phyloP scores from a whole-genome alignment of 2,329 filamentous ascomycete genomes.

The Aspergillus costaricaensis region DNA sequence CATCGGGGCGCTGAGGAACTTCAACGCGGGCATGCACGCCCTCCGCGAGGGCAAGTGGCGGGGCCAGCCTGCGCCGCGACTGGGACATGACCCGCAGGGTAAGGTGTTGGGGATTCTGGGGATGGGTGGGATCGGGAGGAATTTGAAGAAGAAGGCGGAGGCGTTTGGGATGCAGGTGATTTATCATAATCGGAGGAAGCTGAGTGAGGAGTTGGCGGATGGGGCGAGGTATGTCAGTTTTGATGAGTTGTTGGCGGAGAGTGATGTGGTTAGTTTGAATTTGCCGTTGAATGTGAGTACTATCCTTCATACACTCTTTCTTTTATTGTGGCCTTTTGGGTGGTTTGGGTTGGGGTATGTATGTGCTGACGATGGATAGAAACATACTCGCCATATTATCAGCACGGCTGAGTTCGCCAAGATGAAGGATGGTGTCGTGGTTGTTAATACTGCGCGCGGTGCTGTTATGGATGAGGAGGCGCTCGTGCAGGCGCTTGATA shows the following conservation, averaged over 20 bases:
- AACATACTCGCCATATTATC: constrained; percentile 74
- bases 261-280: constrained; percentile 79
- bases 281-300: constrained; percentile 78
- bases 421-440: constrained; percentile 76
- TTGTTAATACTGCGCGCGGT: constrained; percentile 81
- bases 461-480: constrained; percentile 81
- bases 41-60: constrained; percentile 70
- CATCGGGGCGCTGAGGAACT: constrained; percentile 74
- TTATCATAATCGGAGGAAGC: constrained; percentile 70
- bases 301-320: constrained; percentile 19
- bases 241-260: constrained; percentile 68
- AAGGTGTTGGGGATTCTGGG: constrained; percentile 79
- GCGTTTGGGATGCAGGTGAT: constrained; percentile 74
- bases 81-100: constrained; percentile 76
- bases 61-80: constrained; percentile 55
- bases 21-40: constrained; percentile 65
- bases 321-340: no score
- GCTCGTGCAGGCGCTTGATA: constrained; percentile 70
- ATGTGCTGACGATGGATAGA: constrained; percentile 35
- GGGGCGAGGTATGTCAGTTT: constrained; percentile 60
- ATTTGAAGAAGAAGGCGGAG: constrained; percentile 71
- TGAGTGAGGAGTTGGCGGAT: constrained; percentile 55
- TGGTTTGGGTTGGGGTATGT: neutral
- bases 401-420: constrained; percentile 67
- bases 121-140: constrained; percentile 83